Base-by-base conservation (phyloP, 2,329 filamentous ascomycete species). In the Beauveria scarabaeidicola region DNA sequence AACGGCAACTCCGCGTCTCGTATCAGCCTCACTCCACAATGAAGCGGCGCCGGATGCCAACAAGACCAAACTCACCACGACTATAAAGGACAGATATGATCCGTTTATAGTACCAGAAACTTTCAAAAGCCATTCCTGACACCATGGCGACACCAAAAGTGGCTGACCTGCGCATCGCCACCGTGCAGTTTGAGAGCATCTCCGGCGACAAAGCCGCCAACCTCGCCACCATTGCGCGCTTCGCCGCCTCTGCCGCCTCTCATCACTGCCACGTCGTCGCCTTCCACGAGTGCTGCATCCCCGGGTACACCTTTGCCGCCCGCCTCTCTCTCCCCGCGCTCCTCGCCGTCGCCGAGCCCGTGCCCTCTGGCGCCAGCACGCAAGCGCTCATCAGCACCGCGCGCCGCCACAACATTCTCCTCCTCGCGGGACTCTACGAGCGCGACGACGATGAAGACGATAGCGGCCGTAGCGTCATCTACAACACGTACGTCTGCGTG, bases 401-500 rank as follows among this genome's bases (percentile, higher is more conserved):
- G 21, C 5, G 43, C 58, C 32, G 13, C 6, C 15, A 17, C 13
- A 32, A 44, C 47, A 44, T 63, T 10, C 29, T 58, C 13, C 15
- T 64, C n/a, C 56, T 64, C 15, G 62, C 62, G 1, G 61, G 61
- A 6, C 53, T 64, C 5, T 62, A 51, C 10, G 58, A 64, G 52
- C 41, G 57, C 36, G 61, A 62, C 38, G 53, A 63, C 7, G 47
- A 17, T 1, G 2, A 8, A 15, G 32, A 52, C 40, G 38, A 47
- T 1, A 11, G 19, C 19, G 51, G n/a, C 1, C 1, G 7, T 29
- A 23, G 51, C 29, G 46, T 38, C 7, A 53, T 64, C 0, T 65
- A 59, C 60, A 64, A 65, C 48, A 63, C 61, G 2, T 63, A 64
- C 27, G 48, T 65, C n/a, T 65, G 64, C 23, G 62, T 63, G 21